Conservation (phyloP, 2,329 filamentous ascomycete genomes). For the Fusarium coffeatum region DNA sequence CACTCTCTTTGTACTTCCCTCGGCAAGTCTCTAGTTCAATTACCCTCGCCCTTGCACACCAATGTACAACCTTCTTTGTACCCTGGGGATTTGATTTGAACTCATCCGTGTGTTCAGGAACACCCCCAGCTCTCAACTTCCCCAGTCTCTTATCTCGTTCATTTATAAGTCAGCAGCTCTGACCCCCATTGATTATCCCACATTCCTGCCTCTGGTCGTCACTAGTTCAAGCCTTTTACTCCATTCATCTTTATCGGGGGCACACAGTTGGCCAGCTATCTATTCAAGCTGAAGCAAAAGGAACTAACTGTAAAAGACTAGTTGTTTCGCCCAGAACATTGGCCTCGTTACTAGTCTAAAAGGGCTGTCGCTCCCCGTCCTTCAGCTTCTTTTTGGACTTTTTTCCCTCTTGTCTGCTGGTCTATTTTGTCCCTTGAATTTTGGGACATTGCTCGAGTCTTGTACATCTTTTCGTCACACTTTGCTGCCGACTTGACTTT, state of each 20-base stretch:
- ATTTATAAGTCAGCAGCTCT: conserved; percentile 30
- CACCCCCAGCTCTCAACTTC: conserved; percentile 27
- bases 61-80: conserved; percentile 25
- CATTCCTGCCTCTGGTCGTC: conserved; percentile 34
- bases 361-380: conserved; percentile 24
- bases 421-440: not conserved
- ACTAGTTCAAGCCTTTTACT: conserved; percentile 7
- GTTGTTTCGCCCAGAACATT: conserved; percentile 10
- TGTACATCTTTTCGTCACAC: conserved; percentile 9
- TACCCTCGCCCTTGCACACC: conserved; percentile 14
- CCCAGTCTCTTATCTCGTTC: conserved; percentile 39
- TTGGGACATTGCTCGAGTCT: conserved; percentile 16
- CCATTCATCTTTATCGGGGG: conserved; percentile 35
- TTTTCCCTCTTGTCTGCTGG: not conserved
- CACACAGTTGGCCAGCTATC: conserved; percentile 26
- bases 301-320: conserved; percentile 33
- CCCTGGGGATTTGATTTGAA: conserved; percentile 11
- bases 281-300: conserved; percentile 9
- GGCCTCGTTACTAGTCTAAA: conserved; percentile 21
- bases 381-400: conserved; percentile 12
- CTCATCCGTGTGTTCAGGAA: conserved; percentile 19
- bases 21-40: conserved; percentile 25
- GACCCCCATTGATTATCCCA: conserved; percentile 37
- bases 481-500: conserved; percentile 6
- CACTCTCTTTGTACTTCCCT: conserved; percentile 27